These are phyloP conservation scores for Tulasnella sp. DNA, from an alignment of 768 basidiomycete species.

Conservation along the genomic window DNA sequence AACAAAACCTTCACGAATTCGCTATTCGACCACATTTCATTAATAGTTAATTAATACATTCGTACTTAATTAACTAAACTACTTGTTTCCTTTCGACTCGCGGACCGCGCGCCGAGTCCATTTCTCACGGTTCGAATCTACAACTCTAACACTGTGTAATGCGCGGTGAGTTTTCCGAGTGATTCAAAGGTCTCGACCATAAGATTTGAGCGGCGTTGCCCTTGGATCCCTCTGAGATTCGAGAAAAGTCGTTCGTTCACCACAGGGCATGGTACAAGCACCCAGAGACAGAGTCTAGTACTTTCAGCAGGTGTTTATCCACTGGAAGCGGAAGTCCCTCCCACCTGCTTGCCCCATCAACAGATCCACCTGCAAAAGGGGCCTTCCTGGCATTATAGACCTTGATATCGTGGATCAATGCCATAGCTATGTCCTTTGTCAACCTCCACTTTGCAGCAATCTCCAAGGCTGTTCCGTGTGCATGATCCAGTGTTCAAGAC, in stretches of 20 bases:
- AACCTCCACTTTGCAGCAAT: conserved; percentile 21
- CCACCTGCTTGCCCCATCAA: conserved; percentile 24
- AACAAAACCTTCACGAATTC: too few species aligned
- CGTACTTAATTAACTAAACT: too few species aligned
- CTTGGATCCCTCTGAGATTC: conserved; percentile 2
- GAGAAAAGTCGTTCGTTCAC: conserved; percentile 7
- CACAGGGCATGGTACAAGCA: too few species aligned
- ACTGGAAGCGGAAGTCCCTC: conserved; percentile 15
- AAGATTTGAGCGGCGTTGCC: background rate
- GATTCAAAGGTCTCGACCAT: background rate
- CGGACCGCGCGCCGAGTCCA: too few species aligned
- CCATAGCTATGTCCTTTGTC: conserved; percentile 18
- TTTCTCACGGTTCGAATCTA: too few species aligned
- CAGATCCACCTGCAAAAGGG: conserved; percentile 20
- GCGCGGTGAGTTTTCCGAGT: background rate
- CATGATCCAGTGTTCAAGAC: conserved; percentile 19
- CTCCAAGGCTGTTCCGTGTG: conserved; percentile 11
- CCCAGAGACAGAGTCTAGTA: too few species aligned
- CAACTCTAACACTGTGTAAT: background rate
- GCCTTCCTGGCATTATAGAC: conserved; percentile 19
- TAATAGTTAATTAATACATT: too few species aligned
- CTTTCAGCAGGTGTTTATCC: background rate
- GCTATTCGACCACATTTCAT: too few species aligned
- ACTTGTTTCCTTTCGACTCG: too few species aligned
- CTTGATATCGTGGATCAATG: conserved; percentile 21